Conservation (phyloP, 2,329 filamentous ascomycete species). For the Alternaria sp. region DNA sequence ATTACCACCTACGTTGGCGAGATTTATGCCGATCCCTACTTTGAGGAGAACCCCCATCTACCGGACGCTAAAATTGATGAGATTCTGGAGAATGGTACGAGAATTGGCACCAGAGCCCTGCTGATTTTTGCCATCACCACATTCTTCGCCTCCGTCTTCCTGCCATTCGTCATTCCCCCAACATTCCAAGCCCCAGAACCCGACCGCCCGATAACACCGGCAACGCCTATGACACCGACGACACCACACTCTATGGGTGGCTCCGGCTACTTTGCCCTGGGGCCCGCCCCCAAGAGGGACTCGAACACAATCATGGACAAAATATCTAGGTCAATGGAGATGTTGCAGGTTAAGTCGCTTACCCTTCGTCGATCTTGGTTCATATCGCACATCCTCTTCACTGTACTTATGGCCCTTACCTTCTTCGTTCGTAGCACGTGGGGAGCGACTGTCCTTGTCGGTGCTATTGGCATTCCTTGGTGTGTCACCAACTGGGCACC, state of each 20-base stretch:
- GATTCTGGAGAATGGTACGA: conserved; percentile 84
- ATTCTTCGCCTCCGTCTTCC: conserved; percentile 79
- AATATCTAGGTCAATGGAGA: conserved; percentile 59
- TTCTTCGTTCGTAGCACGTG: conserved; percentile 77
- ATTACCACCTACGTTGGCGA: conserved; percentile 93
- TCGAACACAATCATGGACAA: conserved; percentile 35
- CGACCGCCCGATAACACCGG: conserved; percentile 51
- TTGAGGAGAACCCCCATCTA: conserved; percentile 81
- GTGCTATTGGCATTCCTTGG: conserved; percentile 88
- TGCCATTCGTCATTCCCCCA: conserved; percentile 86
- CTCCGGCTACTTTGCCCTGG: conserved; percentile 47
- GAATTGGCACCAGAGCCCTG: conserved; percentile 87
- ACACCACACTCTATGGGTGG: conserved; percentile 45
- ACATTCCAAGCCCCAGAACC: conserved; percentile 68
- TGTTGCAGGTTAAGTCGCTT: conserved; percentile 79
- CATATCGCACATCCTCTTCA: conserved; percentile 83
- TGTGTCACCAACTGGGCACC: conserved; percentile 93
- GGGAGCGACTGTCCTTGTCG: conserved; percentile 79
- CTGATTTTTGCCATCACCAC: conserved; percentile 89
- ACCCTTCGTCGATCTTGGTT: conserved; percentile 92
- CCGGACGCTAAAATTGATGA: conserved; percentile 77
- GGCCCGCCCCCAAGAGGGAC: conserved; percentile 27
- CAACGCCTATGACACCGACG: conserved; percentile 49
- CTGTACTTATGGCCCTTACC: conserved; percentile 81
- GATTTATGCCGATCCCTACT: conserved; percentile 86